Base-by-base conservation (phyloP, 352 stramenopile genomes). In the Phytophthora tentaculata region DNA sequence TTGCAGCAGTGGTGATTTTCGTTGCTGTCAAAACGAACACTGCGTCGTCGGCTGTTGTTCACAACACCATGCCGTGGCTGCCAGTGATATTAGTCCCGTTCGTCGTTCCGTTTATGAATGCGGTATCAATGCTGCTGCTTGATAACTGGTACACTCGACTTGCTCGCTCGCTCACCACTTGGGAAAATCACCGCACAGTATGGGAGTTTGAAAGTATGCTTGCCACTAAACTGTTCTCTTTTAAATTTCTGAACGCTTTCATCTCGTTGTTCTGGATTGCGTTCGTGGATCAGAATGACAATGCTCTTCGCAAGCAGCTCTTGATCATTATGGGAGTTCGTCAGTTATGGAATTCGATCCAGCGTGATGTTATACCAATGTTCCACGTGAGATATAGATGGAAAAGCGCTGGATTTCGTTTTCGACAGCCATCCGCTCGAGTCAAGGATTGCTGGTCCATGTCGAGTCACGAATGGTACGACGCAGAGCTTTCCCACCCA, bases 181-280 rank as follows among this genome's bases (percentile, higher is more conserved):
- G 85, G 85, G 85, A 94, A 44, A 92, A 94, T 58, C 83, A 94
- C 52, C 85, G 84, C 17, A 92, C 85, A 0, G 83, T 94, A 19
- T 91, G 83, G 85, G 65, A 92, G 59, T 89, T 87, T 28, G 85
- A 94, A 55, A 88, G 80, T 35, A 90, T 89, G 78, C 77, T 94
- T n/a, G 85, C 83, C 5, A 68, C 62, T 22, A 94, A 94, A 55
- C 64, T 94, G 16, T 94, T 92, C 45, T 90, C 72, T 69, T 94
- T 94, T 75, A 94, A 94, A 57, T 94, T 92, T 55, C 61, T 94
- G 28, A 94, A 94, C 48, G 85, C 85, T 0, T 94, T 94, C 70
- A 79, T 94, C 49, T 91, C 85, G 50, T 82, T 94, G 28, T 91
- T 91, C 45, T 92, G 81, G 81, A 79, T 91, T 56, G 85, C 85